Base-by-base conservation (phyloP, 139 green algal species). In the Coelastrella sp. region DNA sequence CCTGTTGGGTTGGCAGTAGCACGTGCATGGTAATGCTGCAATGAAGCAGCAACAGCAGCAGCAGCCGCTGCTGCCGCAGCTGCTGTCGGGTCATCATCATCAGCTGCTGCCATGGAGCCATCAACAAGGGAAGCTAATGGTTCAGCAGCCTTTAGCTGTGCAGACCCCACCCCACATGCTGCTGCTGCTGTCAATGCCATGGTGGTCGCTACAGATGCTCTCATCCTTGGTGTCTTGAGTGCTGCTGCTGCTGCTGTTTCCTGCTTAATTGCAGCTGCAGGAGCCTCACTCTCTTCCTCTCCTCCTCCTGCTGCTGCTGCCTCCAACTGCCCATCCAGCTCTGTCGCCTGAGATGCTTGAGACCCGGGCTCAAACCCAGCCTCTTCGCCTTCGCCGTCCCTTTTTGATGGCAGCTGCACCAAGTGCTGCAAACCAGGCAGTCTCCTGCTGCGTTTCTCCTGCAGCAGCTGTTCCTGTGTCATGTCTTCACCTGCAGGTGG, bases 11-110 rank as follows among this genome's bases (percentile, higher is more conserved):
- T 79, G 41, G 71, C 71, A 30, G 71, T 79, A 30, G 71, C 71
- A 2, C 71, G 41, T 6, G 71, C 71, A 79, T 79, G 71, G n/a
- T 79, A 79, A 30, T 79, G 71, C 71, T 79, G 71, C 71, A 79
- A 30, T 41, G 41, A 30, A 43, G 71, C 71, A 45, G 48, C 71
- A 23, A 23, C 69, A 63, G 69, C 50, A 11, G 73, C 50, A 35
- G 73, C 73, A 48, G 50, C 73, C 5, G 48, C 73, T 37, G 48
- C 48, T 17, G 5, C 27, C 19, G 45, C 72, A 37, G 72, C 19
- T 60, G 69, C 45, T 11, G 43, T n/a, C n/a, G n/a, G n/a, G n/a
- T n/a, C n/a, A n/a, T n/a, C n/a, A n/a, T n/a, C n/a, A n/a, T n/a
- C n/a, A n/a, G n/a, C n/a, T n/a, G n/a, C n/a, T n/a, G n/a, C n/a